Percentiles rank a stretch among this genome's conserved stretches.
phyloP scores from a whole-genome alignment of 2,329 filamentous ascomycete species.

The Trichoderma pleuroti region DNA sequence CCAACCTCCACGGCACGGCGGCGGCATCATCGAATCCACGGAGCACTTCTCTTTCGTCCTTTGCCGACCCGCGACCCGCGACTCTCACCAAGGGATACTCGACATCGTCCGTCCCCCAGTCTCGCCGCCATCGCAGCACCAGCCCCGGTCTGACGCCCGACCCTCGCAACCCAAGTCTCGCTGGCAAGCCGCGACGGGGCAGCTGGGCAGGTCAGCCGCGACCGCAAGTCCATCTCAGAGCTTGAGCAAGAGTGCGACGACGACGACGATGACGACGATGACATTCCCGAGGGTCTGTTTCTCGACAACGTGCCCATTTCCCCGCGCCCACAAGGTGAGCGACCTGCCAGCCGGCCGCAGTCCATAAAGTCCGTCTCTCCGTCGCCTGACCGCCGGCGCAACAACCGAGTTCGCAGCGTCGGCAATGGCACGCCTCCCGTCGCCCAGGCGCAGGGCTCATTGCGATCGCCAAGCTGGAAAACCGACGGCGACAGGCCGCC shows the following conservation, averaged over 20 bases:
- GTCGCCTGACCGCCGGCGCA: conserved; percentile 50
- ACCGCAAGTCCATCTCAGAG: conserved; percentile 65
- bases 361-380: conserved; percentile 44
- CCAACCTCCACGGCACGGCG: conserved; percentile 44
- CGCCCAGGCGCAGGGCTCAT: conserved; percentile 56
- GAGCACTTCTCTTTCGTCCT: conserved; percentile 44
- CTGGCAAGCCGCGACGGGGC: conserved; percentile 49
- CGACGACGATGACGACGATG: conserved; percentile 69
- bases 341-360: conserved; percentile 50
- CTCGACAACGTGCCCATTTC: conserved; percentile 82
- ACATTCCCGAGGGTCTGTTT: conserved; percentile 74
- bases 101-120: conserved; percentile 37
- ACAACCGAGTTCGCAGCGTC: conserved; percentile 51
- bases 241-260: conserved; percentile 74
- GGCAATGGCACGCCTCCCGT: conserved; percentile 63
- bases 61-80: conserved; percentile 35
- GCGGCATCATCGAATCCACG: conserved; percentile 47
- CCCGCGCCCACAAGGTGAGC: conserved; percentile 59
- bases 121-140: conserved; percentile 46
- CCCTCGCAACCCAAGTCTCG: conserved; percentile 40
- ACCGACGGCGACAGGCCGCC: conserved; percentile 37
- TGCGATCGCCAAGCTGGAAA: conserved; percentile 56
- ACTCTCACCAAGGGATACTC: conserved; percentile 30
- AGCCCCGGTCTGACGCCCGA: conserved; percentile 49
- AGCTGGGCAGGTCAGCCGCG: conserved; percentile 69